phyloP scores from a whole-genome alignment of 306 rosid species.

The Trifolium subterraneum region DNA sequence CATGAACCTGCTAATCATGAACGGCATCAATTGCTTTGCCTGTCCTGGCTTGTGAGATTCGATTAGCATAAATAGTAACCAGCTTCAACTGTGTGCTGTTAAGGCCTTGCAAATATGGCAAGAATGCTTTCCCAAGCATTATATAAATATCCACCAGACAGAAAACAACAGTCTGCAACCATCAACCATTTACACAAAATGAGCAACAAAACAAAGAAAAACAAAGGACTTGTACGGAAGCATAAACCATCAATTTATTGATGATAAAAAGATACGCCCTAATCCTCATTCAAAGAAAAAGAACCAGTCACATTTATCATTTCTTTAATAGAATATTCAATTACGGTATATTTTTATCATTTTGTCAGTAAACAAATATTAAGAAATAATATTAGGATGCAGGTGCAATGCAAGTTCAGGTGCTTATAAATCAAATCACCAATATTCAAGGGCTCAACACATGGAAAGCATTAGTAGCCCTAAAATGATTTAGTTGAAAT shows the following conservation, averaged over 20 bases:
- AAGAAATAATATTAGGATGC: neutral
- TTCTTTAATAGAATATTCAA: neutral
- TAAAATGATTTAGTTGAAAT: neutral
- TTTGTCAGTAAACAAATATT: neutral
- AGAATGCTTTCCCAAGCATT: conserved; percentile 96
- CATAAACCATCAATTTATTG: conserved; percentile 1
- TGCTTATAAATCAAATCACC: neutral
- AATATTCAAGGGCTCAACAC: neutral
- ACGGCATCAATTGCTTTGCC: conserved; percentile 65
- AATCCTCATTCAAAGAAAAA: conserved; percentile 32
- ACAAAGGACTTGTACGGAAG: neutral
- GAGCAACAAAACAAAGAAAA: conserved; percentile 16
- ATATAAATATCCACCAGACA: conserved; percentile 96
- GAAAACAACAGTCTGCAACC: conserved; percentile 96
- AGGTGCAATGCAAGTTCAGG: conserved; percentile 13
- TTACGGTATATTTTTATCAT: neutral
- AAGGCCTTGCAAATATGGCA: conserved; percentile 93
- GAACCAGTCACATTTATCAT: conserved; percentile 14
- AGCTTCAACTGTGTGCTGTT: conserved; percentile 91
- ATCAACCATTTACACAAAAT: conserved; percentile 42
- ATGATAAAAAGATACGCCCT: neutral
- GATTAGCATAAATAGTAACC: conserved; percentile 95
- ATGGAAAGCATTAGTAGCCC: conserved; percentile 17
- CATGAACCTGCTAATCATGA: conserved; percentile 58
- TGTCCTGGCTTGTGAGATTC: conserved; percentile 96